A percentile compares a stretch with the other conserved stretches of the same genome.
Evolutionary conservation across 345 rosid genomes (phyloP).

Genomic region (Clausena lansium): DNA sequence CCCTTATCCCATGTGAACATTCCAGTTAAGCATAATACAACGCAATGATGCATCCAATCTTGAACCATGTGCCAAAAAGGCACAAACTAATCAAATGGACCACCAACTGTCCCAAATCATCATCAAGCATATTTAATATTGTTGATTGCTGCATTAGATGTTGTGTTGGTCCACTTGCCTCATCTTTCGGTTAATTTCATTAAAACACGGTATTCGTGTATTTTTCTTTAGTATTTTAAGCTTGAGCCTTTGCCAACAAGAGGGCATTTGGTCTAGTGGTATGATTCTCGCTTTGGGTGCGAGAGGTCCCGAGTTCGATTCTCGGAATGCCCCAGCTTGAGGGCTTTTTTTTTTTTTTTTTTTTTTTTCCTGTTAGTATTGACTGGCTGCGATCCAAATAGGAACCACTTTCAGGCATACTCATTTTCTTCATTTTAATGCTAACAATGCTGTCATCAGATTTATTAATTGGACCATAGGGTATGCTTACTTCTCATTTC

Average conservation of each 20-base stretch:
- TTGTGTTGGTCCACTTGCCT: neutral
- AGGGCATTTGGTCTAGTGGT: slow-evolving; percentile 89
- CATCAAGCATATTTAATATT: neutral
- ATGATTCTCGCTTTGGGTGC: slow-evolving; percentile 93
- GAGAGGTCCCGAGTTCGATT: slow-evolving; percentile 61
- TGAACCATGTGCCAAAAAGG: slow-evolving; percentile 17
- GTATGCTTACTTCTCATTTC: slow-evolving; percentile 41
- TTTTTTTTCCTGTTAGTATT: no score
- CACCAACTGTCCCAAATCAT: neutral
- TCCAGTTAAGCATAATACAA: neutral
- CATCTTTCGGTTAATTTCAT: neutral
- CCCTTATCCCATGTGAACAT: slow-evolving; percentile 5
- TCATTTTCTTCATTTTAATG: slow-evolving; percentile 52
- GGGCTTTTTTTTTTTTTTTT: neutral
- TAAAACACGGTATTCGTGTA: rapidly evolving
- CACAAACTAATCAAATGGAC: neutral
- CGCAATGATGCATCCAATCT: slow-evolving; percentile 14
- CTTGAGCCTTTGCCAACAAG: no score
- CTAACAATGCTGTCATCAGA: slow-evolving; percentile 63
- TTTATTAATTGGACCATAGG: slow-evolving; percentile 77
- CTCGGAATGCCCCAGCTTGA: slow-evolving; percentile 18
- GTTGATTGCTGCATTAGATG: no score
- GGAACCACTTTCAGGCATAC: slow-evolving; percentile 46
- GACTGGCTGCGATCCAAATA: slow-evolving; percentile 77
- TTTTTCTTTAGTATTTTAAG: rapidly evolving